Evolutionary conservation across 2,329 filamentous ascomycete genomes (phyloP), one percentile per base, ranked within the genome.

Genomic region (Cytospora mali): DNA sequence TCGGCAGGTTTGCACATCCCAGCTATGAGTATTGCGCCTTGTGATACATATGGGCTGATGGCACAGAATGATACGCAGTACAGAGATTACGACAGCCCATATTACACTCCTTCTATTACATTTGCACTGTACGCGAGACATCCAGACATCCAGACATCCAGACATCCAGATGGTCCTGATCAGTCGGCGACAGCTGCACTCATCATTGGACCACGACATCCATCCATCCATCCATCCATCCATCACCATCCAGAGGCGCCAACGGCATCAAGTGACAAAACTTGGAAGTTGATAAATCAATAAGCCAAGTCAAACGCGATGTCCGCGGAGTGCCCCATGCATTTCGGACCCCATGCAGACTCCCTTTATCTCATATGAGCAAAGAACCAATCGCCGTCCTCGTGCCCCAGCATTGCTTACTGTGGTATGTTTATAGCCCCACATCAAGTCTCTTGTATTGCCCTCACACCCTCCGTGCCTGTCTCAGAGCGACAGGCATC

Each of bases 181-280:
- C 49, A 46, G 58, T 61, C 31, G 48, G 52, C 51, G 52, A 35
- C 42, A 28, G 53, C 62, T 64, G 59, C 62, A 62, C 27, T 52
- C 59, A 51, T 39, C n/a, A 64, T 64, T 64, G 59, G 62, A 39
- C 62, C 59, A 58, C 59, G 59, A 64, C 49, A 58, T 52, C 50
- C 54, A 53, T 52, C 59, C 55, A 55, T 42, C 51, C n/a, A n/a
- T n/a, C n/a, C 49, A 58, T 52, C 50, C 54, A 53, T 52, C 59
- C 55, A 55, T 42, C 51, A 48, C 23, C 25, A 49, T 25, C 55
- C 29, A 39, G 29, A 48, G 42, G 59, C 50, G 55, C 29, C 52
- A 54, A 33, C 35, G 53, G 35, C 58, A 54, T 60, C 58, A 60
- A 60, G 58, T 60, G 58, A 60, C 14, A 27, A 10, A 4, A 31